Evolutionary conservation across 164 flowering plant genomes (phyloP), one percentile per base, ranked within the genome.

Genomic region (Santalum album): DNA sequence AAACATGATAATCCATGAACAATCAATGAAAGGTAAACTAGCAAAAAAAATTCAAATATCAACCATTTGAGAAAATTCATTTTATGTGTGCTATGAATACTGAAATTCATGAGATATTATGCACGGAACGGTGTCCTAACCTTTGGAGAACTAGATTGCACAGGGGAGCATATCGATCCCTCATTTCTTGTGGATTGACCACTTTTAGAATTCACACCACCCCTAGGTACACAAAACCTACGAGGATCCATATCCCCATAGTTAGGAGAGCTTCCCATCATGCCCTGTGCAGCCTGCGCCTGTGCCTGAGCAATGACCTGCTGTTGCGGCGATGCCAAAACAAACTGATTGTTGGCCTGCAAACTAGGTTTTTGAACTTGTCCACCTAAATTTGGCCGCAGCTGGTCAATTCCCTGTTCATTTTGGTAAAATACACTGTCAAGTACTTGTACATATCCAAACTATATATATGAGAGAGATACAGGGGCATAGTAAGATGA

Each of bases 91-190:
- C 29, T 20, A 18, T 20, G 44, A 21, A 46, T 29, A n/a, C 14
- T 34, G 12, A 34, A 15, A 29, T 34, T 48, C 45, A 36, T 16
- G 43, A 48, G 20, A 17, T 46, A 2, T 45, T 19, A 18, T n/a
- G 10, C 4, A 7, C 2, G 2, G 56, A 42, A 25, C 57, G 20
- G 18, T 19, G 21, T 4, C 22, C 71, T 63, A 60, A 87, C 89
- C 85, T 83, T 80, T 36, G 88, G 85, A 46, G 95, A 84, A 67
- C 73, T 82, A 70, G 95, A 75, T 53, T 77, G 92, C 62, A 75
- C 71, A 1, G 89, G 97, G 21, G 90, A 87, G 64, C 95, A 78
- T 61, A 83, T 75, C 25, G 96, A 79, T 61, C 90, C 91, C 57
- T 89, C 95, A 69, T 79, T 82, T 71, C 82, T 83, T 1, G 82